A percentile compares a stretch with the other conserved stretches of the same genome.
Conservation (phyloP, 352 stramenopile species). For the Pythium brachiatum region DNA sequence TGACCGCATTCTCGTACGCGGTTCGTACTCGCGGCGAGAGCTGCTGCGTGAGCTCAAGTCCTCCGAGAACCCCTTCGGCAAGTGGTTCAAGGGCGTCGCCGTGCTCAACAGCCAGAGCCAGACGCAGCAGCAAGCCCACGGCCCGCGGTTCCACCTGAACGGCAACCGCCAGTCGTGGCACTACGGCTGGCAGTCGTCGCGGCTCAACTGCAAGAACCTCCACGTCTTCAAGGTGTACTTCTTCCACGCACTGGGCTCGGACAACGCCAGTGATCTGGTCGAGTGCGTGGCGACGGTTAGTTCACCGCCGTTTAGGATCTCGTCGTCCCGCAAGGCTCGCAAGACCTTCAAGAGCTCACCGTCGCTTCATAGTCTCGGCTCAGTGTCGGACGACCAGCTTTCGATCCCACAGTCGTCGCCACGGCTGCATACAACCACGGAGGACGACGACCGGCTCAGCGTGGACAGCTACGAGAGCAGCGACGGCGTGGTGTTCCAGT, state of each 20-base stretch:
- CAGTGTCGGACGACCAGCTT: constrained; percentile 12
- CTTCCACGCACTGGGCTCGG: constrained; percentile 38
- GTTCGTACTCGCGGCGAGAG: constrained; percentile 55
- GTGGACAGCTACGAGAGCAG: constrained; percentile 16
- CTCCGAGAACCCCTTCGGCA: constrained; percentile 69
- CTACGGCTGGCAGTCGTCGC: constrained; percentile 83
- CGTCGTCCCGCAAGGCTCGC: constrained; percentile 74
- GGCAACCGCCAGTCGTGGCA: constrained; percentile 86
- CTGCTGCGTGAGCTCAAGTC: constrained; percentile 77
- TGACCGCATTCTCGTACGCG: constrained; percentile 31
- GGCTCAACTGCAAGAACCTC: constrained; percentile 82
- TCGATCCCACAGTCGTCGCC: constrained; percentile 17
- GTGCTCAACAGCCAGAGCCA: constrained; percentile 25
- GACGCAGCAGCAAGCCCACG: constrained; percentile 18
- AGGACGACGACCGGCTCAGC: constrained; percentile 15
- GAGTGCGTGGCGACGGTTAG: constrained; percentile 52
- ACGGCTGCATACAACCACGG: neutral
- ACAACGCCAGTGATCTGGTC: constrained; percentile 25
- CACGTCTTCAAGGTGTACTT: constrained; percentile 81
- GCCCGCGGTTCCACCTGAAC: constrained; percentile 71
- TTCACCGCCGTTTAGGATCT: constrained; percentile 75
- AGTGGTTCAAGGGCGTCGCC: constrained; percentile 60
- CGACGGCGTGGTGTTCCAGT: neutral
- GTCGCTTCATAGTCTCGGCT: constrained; percentile 24
- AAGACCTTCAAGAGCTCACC: constrained; percentile 69